These are phyloP conservation scores for Mucor mucedo DNA, from an alignment of 371 early-diverging fungal species.

Conservation along the genomic window DNA sequence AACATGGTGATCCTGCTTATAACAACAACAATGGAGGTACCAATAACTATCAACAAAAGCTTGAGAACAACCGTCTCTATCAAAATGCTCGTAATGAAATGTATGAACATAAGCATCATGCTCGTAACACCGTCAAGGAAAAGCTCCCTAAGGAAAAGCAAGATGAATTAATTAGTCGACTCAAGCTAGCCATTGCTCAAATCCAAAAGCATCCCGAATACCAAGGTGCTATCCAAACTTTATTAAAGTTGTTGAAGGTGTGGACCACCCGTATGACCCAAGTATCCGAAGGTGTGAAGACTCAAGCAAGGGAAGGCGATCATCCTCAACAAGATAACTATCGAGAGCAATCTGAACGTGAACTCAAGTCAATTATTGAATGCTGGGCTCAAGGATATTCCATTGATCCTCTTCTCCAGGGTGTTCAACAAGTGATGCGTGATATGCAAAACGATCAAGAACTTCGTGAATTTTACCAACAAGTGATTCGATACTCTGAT, in stretches of 20 bases:
- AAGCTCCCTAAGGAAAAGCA: slow-evolving; percentile 52
- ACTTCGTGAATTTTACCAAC: slow-evolving; percentile 38
- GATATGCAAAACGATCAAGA: slow-evolving; percentile 40
- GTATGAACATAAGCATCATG: slow-evolving; percentile 16
- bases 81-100: slow-evolving; percentile 10
- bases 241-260: slow-evolving; percentile 40
- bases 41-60: slow-evolving; percentile 3
- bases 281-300: slow-evolving; percentile 20
- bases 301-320: slow-evolving; percentile 16
- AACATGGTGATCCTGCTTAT: neutral
- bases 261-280: slow-evolving; percentile 44
- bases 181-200: slow-evolving; percentile 48
- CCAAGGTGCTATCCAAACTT: slow-evolving; percentile 52
- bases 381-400: slow-evolving; percentile 60
- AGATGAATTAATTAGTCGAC: slow-evolving; percentile 46
- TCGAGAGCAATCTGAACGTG: slow-evolving; percentile 38
- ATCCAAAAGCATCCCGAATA: slow-evolving; percentile 59
- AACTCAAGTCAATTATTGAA: slow-evolving; percentile 58
- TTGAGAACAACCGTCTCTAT: slow-evolving; percentile 3
- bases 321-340: slow-evolving; percentile 14
- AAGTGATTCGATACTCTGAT: slow-evolving; percentile 30
- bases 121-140: slow-evolving; percentile 24
- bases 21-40: neutral
- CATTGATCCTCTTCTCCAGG: slow-evolving; percentile 47
- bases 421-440: slow-evolving; percentile 36